Conservation (phyloP, 2,329 filamentous ascomycete species). For the Helicocarpus griseus region DNA sequence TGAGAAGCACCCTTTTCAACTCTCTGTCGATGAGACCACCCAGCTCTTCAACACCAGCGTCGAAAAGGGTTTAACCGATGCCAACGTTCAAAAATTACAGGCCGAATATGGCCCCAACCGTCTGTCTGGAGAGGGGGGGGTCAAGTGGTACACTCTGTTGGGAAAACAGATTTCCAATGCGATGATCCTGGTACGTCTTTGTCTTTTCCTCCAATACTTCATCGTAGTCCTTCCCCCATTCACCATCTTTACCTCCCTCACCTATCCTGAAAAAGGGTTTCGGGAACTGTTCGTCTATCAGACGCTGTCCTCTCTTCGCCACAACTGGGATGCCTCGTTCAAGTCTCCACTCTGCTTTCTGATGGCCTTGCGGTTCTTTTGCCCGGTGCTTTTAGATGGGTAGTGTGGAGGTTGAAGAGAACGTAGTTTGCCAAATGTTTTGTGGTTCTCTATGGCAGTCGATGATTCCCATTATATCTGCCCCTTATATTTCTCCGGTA, state of each 20-base stretch:
- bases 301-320: not conserved
- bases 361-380: not conserved
- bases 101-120: conserved; percentile 43
- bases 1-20: conserved; percentile 25
- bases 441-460: not conserved
- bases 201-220: not conserved
- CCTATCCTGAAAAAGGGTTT: not conserved
- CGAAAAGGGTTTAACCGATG: conserved; percentile 39
- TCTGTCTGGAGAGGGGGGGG: conserved; percentile 35
- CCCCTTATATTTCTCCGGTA: not conserved
- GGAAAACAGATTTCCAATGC: conserved; percentile 46
- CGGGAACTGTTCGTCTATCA: not conserved
- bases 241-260: not conserved
- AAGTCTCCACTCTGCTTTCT: not conserved
- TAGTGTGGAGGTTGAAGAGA: not conserved
- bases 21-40: conserved; percentile 28
- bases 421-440: not conserved
- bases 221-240: not conserved
- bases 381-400: not conserved
- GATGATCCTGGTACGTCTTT: conserved; percentile 40
- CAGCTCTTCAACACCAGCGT: conserved; percentile 37
- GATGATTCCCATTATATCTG: not conserved
- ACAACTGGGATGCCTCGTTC: not conserved
- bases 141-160: conserved; percentile 41
- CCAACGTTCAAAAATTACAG: conserved; percentile 35